Percentiles rank a stretch among this genome's conserved stretches.
These are phyloP conservation scores for Nitzschia inconspicua DNA, from an alignment of 108 stramenopile species.

Conservation along the genomic window DNA sequence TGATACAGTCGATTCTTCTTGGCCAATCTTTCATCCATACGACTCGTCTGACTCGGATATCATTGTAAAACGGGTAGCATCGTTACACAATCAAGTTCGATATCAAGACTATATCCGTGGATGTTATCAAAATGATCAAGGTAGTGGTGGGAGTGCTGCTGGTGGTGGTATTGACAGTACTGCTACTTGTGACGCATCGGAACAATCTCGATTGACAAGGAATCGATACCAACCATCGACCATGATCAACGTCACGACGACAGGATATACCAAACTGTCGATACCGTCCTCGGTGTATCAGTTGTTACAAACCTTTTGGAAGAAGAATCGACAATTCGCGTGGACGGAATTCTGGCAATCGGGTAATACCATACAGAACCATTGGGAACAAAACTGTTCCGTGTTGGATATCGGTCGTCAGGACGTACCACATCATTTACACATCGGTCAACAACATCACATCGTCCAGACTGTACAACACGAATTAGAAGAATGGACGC, in stretches of 20 bases:
- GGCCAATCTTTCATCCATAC: neutral
- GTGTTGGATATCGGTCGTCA: constrained; percentile 37
- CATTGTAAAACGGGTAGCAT: neutral
- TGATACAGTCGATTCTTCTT: neutral
- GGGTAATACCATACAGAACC: constrained; percentile 79
- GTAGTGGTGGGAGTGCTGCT: neutral
- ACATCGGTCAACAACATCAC: constrained; percentile 28
- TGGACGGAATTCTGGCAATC: constrained; percentile 55
- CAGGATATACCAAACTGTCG: constrained; percentile 67
- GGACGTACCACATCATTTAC: constrained; percentile 13
- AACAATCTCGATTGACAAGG: constrained; percentile 60
- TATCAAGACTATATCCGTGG: constrained; percentile 9
- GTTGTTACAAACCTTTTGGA: constrained; percentile 45
- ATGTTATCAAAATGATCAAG: neutral
- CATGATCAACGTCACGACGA: constrained; percentile 65
- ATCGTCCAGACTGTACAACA: constrained; percentile 30
- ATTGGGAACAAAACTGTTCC: constrained; percentile 60
- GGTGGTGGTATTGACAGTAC: too few relatives aligned
- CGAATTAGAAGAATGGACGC: constrained; percentile 78
- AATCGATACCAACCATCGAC: constrained; percentile 56
- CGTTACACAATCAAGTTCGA: neutral
- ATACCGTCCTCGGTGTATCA: constrained; percentile 35
- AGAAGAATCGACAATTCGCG: constrained; percentile 16
- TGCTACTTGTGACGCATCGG: constrained; percentile 30
- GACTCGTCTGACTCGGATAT: neutral